These are phyloP conservation scores for Orobanche coerulescens DNA, from an alignment of 257 asterid genomes.

Conservation along the genomic window DNA sequence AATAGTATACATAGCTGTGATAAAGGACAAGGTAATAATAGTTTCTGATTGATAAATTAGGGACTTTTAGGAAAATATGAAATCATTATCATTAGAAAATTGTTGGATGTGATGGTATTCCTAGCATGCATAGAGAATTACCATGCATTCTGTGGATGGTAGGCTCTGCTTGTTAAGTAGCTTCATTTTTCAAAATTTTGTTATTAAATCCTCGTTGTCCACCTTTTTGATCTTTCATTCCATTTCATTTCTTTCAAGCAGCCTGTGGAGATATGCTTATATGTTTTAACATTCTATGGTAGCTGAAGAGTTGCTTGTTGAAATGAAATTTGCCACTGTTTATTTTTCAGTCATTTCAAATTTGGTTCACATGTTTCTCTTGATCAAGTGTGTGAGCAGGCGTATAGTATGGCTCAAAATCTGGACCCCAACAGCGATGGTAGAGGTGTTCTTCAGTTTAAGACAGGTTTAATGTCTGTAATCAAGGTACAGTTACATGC, in stretches of 20 bases:
- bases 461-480: conserved; percentile 95
- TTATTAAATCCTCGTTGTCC: background rate
- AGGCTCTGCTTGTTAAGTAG: conserved; percentile 4
- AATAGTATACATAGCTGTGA: background rate
- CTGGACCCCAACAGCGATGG: conserved; percentile 96
- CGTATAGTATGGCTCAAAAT: conserved; percentile 87
- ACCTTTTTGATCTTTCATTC: background rate
- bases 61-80: background rate
- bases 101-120: background rate
- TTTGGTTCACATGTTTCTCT: conserved; percentile 8
- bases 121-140: background rate
- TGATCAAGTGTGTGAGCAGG: conserved; percentile 91
- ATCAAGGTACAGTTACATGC: conserved; percentile 61
- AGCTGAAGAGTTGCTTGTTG: conserved; percentile 3
- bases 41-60: background rate
- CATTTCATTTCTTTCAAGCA: conserved; percentile 7
- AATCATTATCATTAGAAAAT: background rate
- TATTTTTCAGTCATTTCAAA: background rate
- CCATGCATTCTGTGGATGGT: background rate
- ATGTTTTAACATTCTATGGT: conserved; percentile 20
- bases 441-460: conserved; percentile 96
- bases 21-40: background rate
- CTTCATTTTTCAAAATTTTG: conserved; percentile 11
- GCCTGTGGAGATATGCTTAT: background rate
- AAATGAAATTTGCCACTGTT: conserved; percentile 3